Base-by-base conservation (phyloP, 805 yeast genomes). In the Geotrichum ghanense region DNA sequence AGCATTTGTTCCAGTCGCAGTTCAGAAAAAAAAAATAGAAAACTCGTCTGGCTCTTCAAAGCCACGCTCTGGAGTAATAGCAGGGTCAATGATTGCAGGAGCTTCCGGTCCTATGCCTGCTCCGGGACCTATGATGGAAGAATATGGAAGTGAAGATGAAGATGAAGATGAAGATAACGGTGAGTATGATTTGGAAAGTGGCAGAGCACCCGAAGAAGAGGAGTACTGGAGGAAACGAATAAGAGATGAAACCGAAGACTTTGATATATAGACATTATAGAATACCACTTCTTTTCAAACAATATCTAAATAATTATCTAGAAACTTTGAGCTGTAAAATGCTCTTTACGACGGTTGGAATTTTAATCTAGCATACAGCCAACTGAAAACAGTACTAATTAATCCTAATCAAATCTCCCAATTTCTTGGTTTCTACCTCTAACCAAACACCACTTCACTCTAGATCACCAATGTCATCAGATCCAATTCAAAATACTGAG, bases 1-100 rank as follows among this genome's bases (percentile, higher is more conserved):
- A 12, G n/a, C n/a, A n/a, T 39, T 56, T 41, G 49, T 56, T 22
- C 60, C 60, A 14, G 24, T 47, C 1, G 51, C 50, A 3, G 43
- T 56, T 20, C 41, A 39, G n/a, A 50, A 47, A 48, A 46, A 45
- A 45, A 14, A 26, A n/a, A 26, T 12, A n/a, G 14, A 26, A n/a
- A 26, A 26, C 12, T 26, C n/a, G 34, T 12, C 12, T 26, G 34
- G n/a, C n/a, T n/a, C n/a, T n/a, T n/a, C n/a, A n/a, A n/a, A n/a
- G n/a, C n/a, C n/a, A n/a, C n/a, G n/a, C n/a, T n/a, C n/a, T n/a
- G n/a, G n/a, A n/a, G n/a, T n/a, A n/a, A n/a, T n/a, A n/a, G n/a
- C n/a, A n/a, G n/a, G n/a, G n/a, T n/a, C n/a, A n/a, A n/a, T n/a
- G n/a, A n/a, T n/a, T n/a, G n/a, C n/a, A n/a, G n/a, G n/a, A n/a